Conservation (phyloP, 228 moss, liverwort and hornwort species). For the Sphagnum magellanicum region DNA sequence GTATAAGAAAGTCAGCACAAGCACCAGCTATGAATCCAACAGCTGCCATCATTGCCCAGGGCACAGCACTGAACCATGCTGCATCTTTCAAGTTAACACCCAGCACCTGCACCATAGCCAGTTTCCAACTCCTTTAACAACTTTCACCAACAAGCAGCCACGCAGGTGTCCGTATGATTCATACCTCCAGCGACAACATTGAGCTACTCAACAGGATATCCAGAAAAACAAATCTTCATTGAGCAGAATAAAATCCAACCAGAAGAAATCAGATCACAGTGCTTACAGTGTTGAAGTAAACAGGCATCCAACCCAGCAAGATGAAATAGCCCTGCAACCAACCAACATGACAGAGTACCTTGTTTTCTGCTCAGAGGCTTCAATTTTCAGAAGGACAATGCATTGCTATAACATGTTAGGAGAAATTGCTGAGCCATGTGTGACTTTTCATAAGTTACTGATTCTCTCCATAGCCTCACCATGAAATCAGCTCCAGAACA, state of each 20-base stretch:
- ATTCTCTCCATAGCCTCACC: too few relatives aligned
- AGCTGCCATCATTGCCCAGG: conserved; percentile 82
- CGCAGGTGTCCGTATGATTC: background rate
- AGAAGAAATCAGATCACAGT: background rate
- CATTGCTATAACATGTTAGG: too few relatives aligned
- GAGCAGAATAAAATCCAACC: background rate
- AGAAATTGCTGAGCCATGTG: too few relatives aligned
- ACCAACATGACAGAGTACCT: too few relatives aligned
- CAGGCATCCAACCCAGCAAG: conserved; percentile 85
- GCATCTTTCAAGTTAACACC: conserved; percentile 78
- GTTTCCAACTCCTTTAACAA: background rate
- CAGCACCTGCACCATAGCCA: conserved; percentile 41
- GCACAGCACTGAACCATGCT: conserved; percentile 80
- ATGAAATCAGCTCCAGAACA: too few relatives aligned
- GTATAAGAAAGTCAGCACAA: conserved; percentile 49
- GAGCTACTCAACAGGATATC: background rate
- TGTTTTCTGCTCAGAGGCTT: background rate
- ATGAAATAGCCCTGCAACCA: conserved; percentile 76
- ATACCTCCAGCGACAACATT: background rate
- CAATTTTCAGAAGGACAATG: too few relatives aligned
- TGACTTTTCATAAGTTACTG: too few relatives aligned
- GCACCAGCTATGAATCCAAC: conserved; percentile 74
- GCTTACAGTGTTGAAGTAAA: conserved; percentile 77
- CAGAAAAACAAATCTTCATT: background rate
- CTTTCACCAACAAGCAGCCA: too few relatives aligned